Conservation (phyloP, 306 rosid genomes). For the Mimosa bimucronata region DNA sequence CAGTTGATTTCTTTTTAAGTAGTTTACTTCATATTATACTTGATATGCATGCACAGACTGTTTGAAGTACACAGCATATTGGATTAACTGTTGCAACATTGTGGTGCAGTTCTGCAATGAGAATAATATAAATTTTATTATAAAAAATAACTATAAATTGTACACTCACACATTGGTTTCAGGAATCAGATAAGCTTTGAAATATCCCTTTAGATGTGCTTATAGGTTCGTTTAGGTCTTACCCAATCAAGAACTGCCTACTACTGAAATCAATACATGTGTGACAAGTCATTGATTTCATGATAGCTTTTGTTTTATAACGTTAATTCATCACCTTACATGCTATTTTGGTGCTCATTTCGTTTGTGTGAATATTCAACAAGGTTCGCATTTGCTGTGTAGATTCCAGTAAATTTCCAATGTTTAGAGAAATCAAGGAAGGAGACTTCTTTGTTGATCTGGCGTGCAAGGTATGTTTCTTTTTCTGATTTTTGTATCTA, state of each 20-base stretch:
- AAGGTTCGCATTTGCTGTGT: slow-evolving; percentile 33
- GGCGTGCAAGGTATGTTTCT: slow-evolving; percentile 65
- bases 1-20: not conserved
- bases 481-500: slow-evolving; percentile 9
- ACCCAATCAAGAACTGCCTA: slow-evolving; percentile 6
- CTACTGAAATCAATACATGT: not conserved
- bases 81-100: not conserved
- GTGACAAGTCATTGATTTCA: not conserved
- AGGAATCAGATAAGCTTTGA: not conserved
- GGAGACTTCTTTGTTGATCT: slow-evolving; percentile 48
- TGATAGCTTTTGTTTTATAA: not conserved
- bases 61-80: not conserved
- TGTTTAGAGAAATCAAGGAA: slow-evolving; percentile 54
- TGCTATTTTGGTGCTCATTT: slow-evolving; percentile 10
- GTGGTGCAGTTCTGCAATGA: not conserved
- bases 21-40: not conserved
- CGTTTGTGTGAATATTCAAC: slow-evolving; percentile 13
- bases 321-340: slow-evolving; percentile 24
- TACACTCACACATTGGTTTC: not conserved
- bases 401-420: slow-evolving; percentile 50
- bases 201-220: not conserved
- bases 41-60: not conserved
- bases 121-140: not conserved
- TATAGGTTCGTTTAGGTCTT: not conserved
- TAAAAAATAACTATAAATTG: not conserved